A percentile compares a stretch with the other conserved stretches of the same genome.
Evolutionary conservation across 352 stramenopile species (phyloP).

Genomic region (Phytophthora aleatoria): DNA sequence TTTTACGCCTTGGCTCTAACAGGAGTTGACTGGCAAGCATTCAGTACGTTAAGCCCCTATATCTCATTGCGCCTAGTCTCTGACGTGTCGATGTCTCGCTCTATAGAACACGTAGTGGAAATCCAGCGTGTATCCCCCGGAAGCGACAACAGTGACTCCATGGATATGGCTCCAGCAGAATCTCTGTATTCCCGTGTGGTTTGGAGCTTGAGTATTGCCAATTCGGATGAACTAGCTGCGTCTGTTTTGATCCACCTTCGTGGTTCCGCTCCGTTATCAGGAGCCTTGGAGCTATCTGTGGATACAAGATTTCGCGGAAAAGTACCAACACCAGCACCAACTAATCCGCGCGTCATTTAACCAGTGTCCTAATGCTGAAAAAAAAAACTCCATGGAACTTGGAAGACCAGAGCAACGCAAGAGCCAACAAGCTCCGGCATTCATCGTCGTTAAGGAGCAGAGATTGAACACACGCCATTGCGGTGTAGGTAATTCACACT

Average conservation of each 20-base stretch:
- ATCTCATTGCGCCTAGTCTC: neutral
- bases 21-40: slow-evolving; percentile 35
- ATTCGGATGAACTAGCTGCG: slow-evolving; percentile 6
- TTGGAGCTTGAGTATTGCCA: slow-evolving; percentile 9
- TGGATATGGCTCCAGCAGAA: neutral
- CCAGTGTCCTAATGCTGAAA: neutral
- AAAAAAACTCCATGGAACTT: slow-evolving; percentile 4
- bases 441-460: slow-evolving; percentile 1
- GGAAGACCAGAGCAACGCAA: slow-evolving; percentile 11
- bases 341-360: neutral
- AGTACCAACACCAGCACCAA: slow-evolving; percentile 7
- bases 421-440: neutral
- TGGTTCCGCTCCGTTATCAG: slow-evolving; percentile 5
- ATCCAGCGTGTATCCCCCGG: slow-evolving; percentile 3
- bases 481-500: neutral
- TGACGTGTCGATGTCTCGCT: neutral
- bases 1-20: slow-evolving; percentile 55
- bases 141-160: slow-evolving; percentile 4
- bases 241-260: slow-evolving; percentile 14
- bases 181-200: slow-evolving; percentile 1
- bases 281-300: slow-evolving; percentile 4
- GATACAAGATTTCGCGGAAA: neutral
- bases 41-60: slow-evolving; percentile 36
- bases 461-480: slow-evolving; percentile 7
- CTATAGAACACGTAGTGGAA: slow-evolving; percentile 27